Conservation (phyloP, 2,329 filamentous ascomycete species). For the Phaeosphaeriaceae sp. region DNA sequence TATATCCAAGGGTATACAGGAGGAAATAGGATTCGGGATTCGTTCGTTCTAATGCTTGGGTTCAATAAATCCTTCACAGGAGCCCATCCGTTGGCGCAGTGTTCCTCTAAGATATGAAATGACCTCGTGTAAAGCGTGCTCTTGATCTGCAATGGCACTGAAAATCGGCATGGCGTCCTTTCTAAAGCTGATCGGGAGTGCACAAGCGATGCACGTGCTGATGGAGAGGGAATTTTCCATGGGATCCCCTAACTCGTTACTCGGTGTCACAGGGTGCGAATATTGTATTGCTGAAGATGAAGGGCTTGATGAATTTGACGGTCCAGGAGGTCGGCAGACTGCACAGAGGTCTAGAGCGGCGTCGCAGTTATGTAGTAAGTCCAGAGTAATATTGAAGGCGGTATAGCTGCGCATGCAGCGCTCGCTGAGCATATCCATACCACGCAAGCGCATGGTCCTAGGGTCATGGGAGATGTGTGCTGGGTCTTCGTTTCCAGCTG, state of each 20-base stretch:
- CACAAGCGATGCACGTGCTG: background rate
- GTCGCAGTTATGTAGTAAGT: background rate
- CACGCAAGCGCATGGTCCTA: background rate
- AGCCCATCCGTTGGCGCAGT: background rate
- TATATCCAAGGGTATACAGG: no score
- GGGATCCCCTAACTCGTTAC: background rate
- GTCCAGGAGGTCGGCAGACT: background rate
- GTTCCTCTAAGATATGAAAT: background rate
- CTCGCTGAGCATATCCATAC: background rate
- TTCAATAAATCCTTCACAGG: no score
- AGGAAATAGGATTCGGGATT: no score
- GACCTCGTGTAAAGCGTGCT: background rate
- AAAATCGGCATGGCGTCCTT: background rate
- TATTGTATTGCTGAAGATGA: background rate
- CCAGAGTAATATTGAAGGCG: constrained; percentile 1
- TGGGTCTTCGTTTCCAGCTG: background rate
- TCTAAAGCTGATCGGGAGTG: background rate
- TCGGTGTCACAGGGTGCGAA: no score
- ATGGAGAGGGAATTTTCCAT: background rate
- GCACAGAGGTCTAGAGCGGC: background rate
- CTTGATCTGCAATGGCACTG: background rate
- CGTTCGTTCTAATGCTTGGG: no score
- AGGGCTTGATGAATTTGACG: background rate
- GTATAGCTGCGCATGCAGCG: background rate
- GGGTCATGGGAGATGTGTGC: background rate